These are phyloP conservation scores for Uronychia setigera DNA, from an alignment of 73 alveolate genomes.

Conservation along the genomic window DNA sequence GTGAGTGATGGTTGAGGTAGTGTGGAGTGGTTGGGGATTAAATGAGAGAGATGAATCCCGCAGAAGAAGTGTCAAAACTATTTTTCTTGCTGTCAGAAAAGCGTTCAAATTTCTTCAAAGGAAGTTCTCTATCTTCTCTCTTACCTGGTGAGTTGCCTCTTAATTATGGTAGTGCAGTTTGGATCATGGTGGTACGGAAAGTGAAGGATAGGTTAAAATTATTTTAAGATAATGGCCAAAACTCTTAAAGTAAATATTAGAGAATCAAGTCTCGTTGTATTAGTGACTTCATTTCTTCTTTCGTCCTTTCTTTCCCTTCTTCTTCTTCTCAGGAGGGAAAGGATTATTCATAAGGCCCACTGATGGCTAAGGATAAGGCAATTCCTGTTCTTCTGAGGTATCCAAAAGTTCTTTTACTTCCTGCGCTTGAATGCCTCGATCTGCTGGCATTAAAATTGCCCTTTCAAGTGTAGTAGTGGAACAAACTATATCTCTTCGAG, in stretches of 20 bases:
- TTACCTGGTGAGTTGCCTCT: no score
- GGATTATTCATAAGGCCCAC: not conserved
- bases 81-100: no score
- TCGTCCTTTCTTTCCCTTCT: not conserved
- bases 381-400: not conserved
- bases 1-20: constrained; percentile 4
- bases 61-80: no score
- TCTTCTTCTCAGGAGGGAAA: not conserved
- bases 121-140: no score
- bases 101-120: no score
- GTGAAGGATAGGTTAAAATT: not conserved
- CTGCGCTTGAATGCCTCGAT: not conserved
- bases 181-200: not conserved
- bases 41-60: no score
- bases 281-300: not conserved
- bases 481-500: not conserved
- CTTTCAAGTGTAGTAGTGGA: not conserved
- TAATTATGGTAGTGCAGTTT: no score
- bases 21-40: not conserved
- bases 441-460: not conserved
- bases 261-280: not conserved
- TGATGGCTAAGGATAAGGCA: not conserved
- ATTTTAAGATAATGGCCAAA: not conserved
- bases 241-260: not conserved
- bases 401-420: not conserved